Evolutionary conservation across 1,139 yeast genomes (phyloP), one percentile per base, ranked within the genome.

Genomic region (Taphrina wiesneri): DNA sequence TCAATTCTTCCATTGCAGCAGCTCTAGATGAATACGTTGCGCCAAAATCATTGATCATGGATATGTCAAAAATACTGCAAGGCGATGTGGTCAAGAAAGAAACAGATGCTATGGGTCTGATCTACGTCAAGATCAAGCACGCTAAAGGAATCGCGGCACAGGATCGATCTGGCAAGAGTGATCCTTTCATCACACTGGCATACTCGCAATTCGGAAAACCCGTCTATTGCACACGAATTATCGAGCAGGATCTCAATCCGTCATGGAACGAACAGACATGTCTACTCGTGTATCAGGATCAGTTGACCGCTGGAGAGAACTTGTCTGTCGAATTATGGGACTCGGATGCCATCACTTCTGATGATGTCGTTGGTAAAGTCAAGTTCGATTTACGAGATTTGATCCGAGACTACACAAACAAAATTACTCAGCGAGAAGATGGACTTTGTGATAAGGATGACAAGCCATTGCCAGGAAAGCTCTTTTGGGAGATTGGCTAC

Each of bases 11-110:
- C 11, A 65, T 65, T 39, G 65, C 67, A 4, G 67, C 67, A 9
- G 67, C 67, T 7, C 59, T 63, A 11, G 63, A 65, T 17, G 67
- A 65, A 45, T 65, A 65, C 26, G 67, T 65, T 6, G 61, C 66
- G n/a, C 67, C 67, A 0, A 65, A 61, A 17, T 61, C 61, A 13
- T 47, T 65, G 43, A 61, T 63, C 32, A 61, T 65, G 56, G 67
- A 65, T 36, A 46, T 61, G 66, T 65, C 67, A 9, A 65, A 65
- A 39, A 65, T 61, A 6, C 26, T 65, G 9, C 54, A 54, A 45
- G 67, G 67, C n/a, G 67, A 65, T 36, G 66, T 43, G 25, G 62
- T 65, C 41, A 65, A 65, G 56, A 65, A 65, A 56, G 67, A 65
- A 26, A 61, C 66, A 7, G 65, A 56, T 34, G 67, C 67, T 2